phyloP scores from a whole-genome alignment of 2,329 filamentous ascomycete species.

The Pseudogymnoascus pannorum region DNA sequence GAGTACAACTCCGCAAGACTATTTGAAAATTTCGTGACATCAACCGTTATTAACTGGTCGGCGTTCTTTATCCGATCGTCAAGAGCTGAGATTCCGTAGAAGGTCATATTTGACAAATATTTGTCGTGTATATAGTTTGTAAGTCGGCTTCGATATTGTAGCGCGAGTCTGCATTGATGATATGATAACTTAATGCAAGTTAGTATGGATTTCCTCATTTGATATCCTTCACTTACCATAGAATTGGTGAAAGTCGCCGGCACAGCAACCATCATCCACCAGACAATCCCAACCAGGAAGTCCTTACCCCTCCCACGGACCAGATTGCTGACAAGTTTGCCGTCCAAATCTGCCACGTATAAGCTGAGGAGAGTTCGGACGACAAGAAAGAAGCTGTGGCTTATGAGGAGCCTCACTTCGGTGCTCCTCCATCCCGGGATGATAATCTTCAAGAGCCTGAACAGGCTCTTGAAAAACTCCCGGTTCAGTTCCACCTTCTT shows the following conservation, averaged over 20 bases:
- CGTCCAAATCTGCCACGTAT: slow-evolving; percentile 94
- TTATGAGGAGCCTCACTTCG: slow-evolving; percentile 76
- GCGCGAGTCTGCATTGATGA: slow-evolving; percentile 88
- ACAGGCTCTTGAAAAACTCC: slow-evolving; percentile 63
- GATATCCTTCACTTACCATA: slow-evolving; percentile 58
- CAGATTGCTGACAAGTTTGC: slow-evolving; percentile 81
- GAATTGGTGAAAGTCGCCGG: slow-evolving; percentile 98
- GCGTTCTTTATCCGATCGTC: slow-evolving; percentile 98
- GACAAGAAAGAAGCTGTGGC: slow-evolving; percentile 89
- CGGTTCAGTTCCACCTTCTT: slow-evolving; percentile 90
- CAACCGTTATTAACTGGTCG: slow-evolving; percentile 93
- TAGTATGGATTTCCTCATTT: neutral
- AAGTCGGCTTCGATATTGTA: slow-evolving; percentile 86
- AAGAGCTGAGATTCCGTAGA: slow-evolving; percentile 89
- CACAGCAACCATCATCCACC: slow-evolving; percentile 98
- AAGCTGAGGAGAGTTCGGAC: slow-evolving; percentile 85
- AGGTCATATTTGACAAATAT: slow-evolving; percentile 95
- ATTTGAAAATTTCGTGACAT: slow-evolving; percentile 94
- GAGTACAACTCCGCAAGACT: slow-evolving; percentile 92
- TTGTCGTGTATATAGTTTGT: slow-evolving; percentile 94
- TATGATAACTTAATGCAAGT: slow-evolving; percentile 64
- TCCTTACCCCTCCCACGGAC: slow-evolving; percentile 87
- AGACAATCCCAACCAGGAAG: slow-evolving; percentile 79
- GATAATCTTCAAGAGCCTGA: slow-evolving; percentile 75
- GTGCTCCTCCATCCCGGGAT: slow-evolving; percentile 86